These are phyloP conservation scores for Auricularia cornea DNA, from an alignment of 768 basidiomycete genomes.

Conservation along the genomic window DNA sequence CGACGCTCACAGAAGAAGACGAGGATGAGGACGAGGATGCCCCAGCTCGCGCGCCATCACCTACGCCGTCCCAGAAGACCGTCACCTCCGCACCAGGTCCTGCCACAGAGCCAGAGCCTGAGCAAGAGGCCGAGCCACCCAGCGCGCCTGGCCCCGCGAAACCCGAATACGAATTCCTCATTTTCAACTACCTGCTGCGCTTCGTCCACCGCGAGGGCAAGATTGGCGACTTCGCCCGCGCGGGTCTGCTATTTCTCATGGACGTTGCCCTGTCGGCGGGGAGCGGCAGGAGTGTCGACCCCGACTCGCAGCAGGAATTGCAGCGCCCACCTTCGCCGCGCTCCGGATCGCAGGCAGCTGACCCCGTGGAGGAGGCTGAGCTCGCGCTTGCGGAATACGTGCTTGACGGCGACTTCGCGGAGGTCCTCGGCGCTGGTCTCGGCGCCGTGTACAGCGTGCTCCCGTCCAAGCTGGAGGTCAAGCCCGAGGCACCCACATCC, in stretches of 20 bases:
- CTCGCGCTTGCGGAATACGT: conserved; percentile 88
- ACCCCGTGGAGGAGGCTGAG: conserved; percentile 78
- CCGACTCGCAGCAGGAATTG: conserved; percentile 30
- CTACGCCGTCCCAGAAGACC: conserved; percentile 52
- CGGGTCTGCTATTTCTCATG: conserved; percentile 88
- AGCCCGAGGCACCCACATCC: conserved; percentile 25
- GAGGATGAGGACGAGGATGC: conserved; percentile 42
- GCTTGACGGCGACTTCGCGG: conserved; percentile 96
- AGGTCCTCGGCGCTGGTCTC: conserved; percentile 87
- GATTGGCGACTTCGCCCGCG: conserved; percentile 88
- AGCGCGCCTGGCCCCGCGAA: conserved; percentile 36
- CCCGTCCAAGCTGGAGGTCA: conserved; percentile 77
- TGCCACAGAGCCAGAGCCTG: conserved; percentile 10
- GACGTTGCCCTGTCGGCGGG: conserved; percentile 90
- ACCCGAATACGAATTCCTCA: conserved; percentile 87
- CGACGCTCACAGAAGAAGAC: conserved; percentile 51
- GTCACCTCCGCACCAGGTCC: conserved; percentile 39
- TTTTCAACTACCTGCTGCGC: conserved; percentile 92
- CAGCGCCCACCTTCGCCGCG: conserved; percentile 16
- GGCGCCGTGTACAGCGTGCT: conserved; percentile 89
- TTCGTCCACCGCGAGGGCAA: conserved; percentile 92
- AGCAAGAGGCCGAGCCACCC: conserved; percentile 13
- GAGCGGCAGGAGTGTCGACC: not conserved
- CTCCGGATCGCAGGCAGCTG: conserved; percentile 24
- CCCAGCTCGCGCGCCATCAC: conserved; percentile 37